Evolutionary conservation across 352 stramenopile genomes (phyloP), one percentile per base, ranked within the genome.

Genomic region (Globisporangium barbulae): DNA sequence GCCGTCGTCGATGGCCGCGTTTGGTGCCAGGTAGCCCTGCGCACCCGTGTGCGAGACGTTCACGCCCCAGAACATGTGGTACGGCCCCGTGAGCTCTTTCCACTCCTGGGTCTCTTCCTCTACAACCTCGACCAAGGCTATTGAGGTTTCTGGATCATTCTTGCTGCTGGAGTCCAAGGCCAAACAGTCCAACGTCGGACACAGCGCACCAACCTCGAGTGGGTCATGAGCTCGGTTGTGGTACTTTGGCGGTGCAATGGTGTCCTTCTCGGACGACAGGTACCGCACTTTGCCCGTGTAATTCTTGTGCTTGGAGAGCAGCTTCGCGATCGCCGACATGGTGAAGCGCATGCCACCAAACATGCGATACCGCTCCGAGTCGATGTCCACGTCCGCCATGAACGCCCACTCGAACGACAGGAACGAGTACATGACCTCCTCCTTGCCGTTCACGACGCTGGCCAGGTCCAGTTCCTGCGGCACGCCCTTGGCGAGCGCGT

Each of bases 401-500:
- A 94, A 85, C 15, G 81, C 89, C 88, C 88, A 97, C 61, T 89
- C 79, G 15, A 95, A 48, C n/a, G 81, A 90, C 58, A 96, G 71
- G 63, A 96, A 95, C 22, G 81, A 88, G 71, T 87, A 84, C 75
- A 89, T 81, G 37, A 78, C 49, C 41, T 87, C 67, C 30, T 76
- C 67, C 45, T 83, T 65, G 44, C 71, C 71, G 50, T 88, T 86
- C 22, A 74, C 71, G 42, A 78, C 61, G 22, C 70, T 81, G 33
- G 85, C 79, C 7, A 68, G 10, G 37, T 95, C 85, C 49, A 95
- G 65, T 19, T 89, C 80, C 44, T 88, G 76, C 2, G 74, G 45
- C 21, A 64, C 66, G 25, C 87, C 85, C 58, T 93, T 93, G 1
- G 71, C 80, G 19, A 95, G 79, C 12, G 75, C 74, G 45, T 81